Evolutionary conservation across 495 filamentous ascomycete species (phyloP).

Genomic region (Cladorrhinum samala): DNA sequence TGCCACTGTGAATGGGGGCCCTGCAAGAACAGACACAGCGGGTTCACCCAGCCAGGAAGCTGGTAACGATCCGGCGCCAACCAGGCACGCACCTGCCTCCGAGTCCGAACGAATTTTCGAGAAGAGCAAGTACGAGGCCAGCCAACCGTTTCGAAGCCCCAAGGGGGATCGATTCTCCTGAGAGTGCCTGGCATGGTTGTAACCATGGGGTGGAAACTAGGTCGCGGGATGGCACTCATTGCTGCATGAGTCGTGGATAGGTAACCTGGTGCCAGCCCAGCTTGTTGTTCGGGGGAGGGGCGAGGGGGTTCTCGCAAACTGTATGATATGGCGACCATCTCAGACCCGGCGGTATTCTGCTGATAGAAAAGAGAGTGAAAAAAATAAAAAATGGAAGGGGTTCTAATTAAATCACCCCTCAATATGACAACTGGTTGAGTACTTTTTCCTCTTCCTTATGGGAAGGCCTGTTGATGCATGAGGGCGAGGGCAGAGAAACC

Average conservation of each 20-base stretch:
- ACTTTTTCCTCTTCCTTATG: no score
- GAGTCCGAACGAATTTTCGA: constrained; percentile 63
- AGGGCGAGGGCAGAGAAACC: no score
- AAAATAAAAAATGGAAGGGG: no score
- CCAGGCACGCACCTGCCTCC: constrained; percentile 70
- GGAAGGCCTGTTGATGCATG: no score
- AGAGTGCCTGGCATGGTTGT: background rate
- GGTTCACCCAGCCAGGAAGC: constrained; percentile 76
- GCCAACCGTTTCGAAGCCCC: constrained; percentile 60
- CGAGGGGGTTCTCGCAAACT: no score
- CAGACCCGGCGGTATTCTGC: no score
- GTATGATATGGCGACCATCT: no score
- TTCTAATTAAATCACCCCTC: no score
- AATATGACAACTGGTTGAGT: no score
- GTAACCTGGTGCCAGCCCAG: no score
- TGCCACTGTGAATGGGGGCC: constrained; percentile 26
- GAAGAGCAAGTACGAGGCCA: constrained; percentile 83
- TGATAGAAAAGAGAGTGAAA: no score
- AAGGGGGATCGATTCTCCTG: constrained; percentile 78
- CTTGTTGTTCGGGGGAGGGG: background rate
- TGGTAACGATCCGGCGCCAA: constrained; percentile 77
- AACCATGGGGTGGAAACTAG: background rate
- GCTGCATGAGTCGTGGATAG: background rate
- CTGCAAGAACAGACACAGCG: constrained; percentile 51
- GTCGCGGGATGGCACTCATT: background rate